These are phyloP conservation scores for Zostera marina DNA, from an alignment of 116 monocot genomes.

Conservation along the genomic window DNA sequence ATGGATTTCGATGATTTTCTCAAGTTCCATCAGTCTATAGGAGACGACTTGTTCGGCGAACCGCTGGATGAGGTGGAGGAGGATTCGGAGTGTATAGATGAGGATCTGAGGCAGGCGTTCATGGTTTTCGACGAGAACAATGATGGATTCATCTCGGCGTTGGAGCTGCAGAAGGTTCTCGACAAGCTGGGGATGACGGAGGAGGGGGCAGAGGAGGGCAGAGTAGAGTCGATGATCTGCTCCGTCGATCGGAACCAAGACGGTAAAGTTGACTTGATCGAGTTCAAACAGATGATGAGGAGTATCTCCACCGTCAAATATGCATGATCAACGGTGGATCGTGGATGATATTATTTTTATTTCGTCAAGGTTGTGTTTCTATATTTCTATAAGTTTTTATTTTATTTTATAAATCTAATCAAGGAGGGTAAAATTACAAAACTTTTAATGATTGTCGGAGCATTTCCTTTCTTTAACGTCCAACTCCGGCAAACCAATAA, in stretches of 20 bases:
- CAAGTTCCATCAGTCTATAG: conserved; percentile 43
- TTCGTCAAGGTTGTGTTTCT: too few relatives aligned
- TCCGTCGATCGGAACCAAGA: conserved; percentile 43
- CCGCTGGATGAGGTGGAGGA: conserved; percentile 2
- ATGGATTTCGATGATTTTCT: conserved; percentile 51
- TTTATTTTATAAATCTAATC: too few relatives aligned
- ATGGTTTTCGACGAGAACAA: conserved; percentile 68
- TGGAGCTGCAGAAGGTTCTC: conserved; percentile 61
- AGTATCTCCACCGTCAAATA: conserved; percentile 3
- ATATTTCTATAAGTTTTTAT: too few relatives aligned
- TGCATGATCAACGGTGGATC: conserved; percentile 1
- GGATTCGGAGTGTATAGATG: conserved; percentile 1
- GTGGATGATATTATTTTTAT: too few relatives aligned
- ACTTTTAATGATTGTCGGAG: conserved; percentile 19
- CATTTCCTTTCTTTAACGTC: conserved; percentile 36
- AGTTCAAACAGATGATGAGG: conserved; percentile 77
- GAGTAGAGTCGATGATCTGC: conserved; percentile 53
- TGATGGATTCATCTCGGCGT: conserved; percentile 65
- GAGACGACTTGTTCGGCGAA: conserved; percentile 42
- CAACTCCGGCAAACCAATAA: conserved; percentile 33
- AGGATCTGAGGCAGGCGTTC: conserved; percentile 72
- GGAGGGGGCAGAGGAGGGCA: conserved; percentile 9
- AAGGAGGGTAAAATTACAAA: conserved; percentile 23
- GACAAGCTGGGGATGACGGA: conserved; percentile 44
- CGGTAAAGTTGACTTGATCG: conserved; percentile 60